phyloP scores from a whole-genome alignment of 1,139 yeast species.

The Williopsis jadinii region DNA sequence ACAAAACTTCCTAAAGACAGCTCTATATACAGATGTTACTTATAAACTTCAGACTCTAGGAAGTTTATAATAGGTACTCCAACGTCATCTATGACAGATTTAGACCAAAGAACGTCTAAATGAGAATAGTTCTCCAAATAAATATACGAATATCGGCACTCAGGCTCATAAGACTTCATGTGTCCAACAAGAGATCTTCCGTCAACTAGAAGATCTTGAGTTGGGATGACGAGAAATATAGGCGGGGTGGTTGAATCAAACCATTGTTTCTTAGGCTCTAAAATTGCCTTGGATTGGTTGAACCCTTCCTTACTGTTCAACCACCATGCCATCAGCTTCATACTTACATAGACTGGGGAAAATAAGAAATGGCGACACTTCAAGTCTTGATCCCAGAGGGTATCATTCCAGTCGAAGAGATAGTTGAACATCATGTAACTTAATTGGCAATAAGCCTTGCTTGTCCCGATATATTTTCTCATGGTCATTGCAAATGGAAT shows the following conservation, averaged over 20 bases:
- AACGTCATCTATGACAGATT: slow-evolving; percentile 55
- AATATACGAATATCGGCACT: slow-evolving; percentile 32
- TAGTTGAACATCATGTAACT: slow-evolving; percentile 79
- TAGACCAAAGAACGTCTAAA: slow-evolving; percentile 87
- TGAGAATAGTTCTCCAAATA: slow-evolving; percentile 64
- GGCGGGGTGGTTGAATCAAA: slow-evolving; percentile 44
- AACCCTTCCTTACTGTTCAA: slow-evolving; percentile 45
- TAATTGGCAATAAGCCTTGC: slow-evolving; percentile 47
- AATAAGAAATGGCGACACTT: slow-evolving; percentile 72
- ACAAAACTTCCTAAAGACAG: no score
- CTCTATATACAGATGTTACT: no score
- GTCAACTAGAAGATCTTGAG: slow-evolving; percentile 58
- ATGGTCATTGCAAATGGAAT: slow-evolving; percentile 50
- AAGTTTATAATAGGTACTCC: slow-evolving; percentile 30
- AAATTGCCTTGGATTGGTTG: slow-evolving; percentile 47
- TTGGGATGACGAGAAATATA: slow-evolving; percentile 55
- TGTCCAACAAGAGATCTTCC: slow-evolving; percentile 49
- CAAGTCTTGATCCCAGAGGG: slow-evolving; percentile 63
- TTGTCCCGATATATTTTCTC: slow-evolving; percentile 39
- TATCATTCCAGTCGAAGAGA: slow-evolving; percentile 80
- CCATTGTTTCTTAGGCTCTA: slow-evolving; percentile 50
- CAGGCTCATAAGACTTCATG: slow-evolving; percentile 42
- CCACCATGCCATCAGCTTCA: slow-evolving; percentile 92
- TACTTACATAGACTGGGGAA: slow-evolving; percentile 79
- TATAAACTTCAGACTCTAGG: background rate